Base-by-base conservation (phyloP, 2,329 filamentous ascomycete species). In the Phialocephala subalpina region DNA sequence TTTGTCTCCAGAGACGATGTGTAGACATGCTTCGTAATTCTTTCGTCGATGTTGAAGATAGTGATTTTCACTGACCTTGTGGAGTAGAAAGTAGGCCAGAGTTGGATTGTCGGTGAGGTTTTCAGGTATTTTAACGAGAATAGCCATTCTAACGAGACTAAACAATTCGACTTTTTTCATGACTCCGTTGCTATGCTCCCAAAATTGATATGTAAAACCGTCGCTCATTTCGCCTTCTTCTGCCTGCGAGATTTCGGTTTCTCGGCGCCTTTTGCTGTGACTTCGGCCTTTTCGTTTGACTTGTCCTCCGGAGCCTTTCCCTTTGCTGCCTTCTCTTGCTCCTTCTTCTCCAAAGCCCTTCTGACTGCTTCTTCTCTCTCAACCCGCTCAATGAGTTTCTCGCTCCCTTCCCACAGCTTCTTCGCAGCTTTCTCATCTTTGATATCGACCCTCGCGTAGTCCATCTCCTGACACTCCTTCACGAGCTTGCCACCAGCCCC, bases 351-450 rank as follows among this genome's bases (percentile, higher is more conserved):
- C 40, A 74, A 67, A 27, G 73, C 75, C 62, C 72, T 74, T 67
- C 84, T 86, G 58, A 87, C 80, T 9, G 94, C 94, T 27, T 90
- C 87, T 76, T 91, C 87, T 81, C 92, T 97, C 79, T 98, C 94
- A 16, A 90, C 86, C 72, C 86, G 86, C 77, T 97, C 90, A 63
- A 98, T 90, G 69, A 97, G 87, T 75, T 88, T 88, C 74, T 97
- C 94, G 75, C 92, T 97, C 65, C 92, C 89, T 76, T 97, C 88
- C 95, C 95, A 99, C 18, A 99, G 82, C 77, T 90, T 87, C 84
- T 97, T 94, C 65, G 93, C 94, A 35, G 92, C 80, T 22, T 86
- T 86, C 70, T 97, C 94, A 75, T 97, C 92, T 70, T 86, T 85
- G 53, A 97, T 84, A 74, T 97, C 94, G 29, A 81, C 83, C 61